Percentiles rank a stretch among this genome's conserved stretches.
Evolutionary conservation across 1,139 yeast genomes (phyloP).

Genomic region (Sporopachydermia cereana): DNA sequence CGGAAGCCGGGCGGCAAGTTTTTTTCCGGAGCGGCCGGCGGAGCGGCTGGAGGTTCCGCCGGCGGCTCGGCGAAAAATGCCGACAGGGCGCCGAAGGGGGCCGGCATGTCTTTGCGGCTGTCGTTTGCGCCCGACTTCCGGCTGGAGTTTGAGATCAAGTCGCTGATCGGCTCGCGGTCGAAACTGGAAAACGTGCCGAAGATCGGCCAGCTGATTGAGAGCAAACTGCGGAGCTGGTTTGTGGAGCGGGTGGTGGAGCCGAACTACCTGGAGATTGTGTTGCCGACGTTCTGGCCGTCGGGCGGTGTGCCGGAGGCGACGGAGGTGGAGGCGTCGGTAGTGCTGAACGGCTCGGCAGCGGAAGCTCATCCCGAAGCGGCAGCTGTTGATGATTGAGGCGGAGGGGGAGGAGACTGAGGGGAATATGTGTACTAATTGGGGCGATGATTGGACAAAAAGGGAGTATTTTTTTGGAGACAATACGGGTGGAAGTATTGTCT

Average conservation of each 20-base stretch:
- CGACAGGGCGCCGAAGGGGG: constrained; percentile 19
- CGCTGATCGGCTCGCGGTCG: constrained; percentile 86
- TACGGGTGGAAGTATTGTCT: too few relatives aligned
- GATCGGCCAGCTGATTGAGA: constrained; percentile 73
- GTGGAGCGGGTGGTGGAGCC: constrained; percentile 91
- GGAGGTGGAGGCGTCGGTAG: neutral
- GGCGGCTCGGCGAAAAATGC: constrained; percentile 12
- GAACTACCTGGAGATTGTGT: constrained; percentile 66
- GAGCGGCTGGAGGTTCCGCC: constrained; percentile 11
- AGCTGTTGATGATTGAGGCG: too few relatives aligned
- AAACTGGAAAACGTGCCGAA: constrained; percentile 90
- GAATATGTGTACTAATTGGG: too few relatives aligned
- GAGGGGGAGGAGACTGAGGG: too few relatives aligned
- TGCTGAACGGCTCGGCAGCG: too few relatives aligned
- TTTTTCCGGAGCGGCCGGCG: constrained; percentile 14
- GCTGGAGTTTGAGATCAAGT: constrained; percentile 74
- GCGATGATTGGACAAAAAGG: too few relatives aligned
- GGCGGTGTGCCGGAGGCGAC: neutral
- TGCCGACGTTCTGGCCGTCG: constrained; percentile 83
- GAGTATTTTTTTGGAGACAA: too few relatives aligned
- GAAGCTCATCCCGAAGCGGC: too few relatives aligned
- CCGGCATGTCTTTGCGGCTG: constrained; percentile 68
- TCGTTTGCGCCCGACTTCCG: constrained; percentile 87
- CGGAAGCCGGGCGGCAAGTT: too few relatives aligned
- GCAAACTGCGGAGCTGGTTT: constrained; percentile 78